Conservation (phyloP, 148 eudicot species). For the Fagopyrum esculentum region DNA sequence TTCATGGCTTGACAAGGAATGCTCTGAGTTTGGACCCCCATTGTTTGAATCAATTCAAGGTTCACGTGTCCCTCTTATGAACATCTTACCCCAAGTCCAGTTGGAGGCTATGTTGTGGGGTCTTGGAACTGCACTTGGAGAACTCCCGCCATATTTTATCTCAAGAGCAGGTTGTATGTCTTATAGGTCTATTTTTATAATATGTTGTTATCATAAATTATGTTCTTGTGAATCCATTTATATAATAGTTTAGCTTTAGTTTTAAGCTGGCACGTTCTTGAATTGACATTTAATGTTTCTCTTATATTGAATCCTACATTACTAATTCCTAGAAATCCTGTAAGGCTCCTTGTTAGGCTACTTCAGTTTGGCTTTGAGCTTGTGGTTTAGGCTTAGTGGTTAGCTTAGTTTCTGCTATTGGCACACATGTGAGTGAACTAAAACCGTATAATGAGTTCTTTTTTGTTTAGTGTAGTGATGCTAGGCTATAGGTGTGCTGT, state of each 20-base stretch:
- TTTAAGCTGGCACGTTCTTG: background rate
- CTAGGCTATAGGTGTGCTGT: background rate
- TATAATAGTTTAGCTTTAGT: background rate
- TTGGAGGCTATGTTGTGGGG: slow-evolving; percentile 95
- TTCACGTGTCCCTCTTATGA: slow-evolving; percentile 66
- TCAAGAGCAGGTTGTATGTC: slow-evolving; percentile 72
- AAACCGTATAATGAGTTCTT: too few species aligned
- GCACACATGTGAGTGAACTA: background rate
- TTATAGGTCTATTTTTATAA: background rate
- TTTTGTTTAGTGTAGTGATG: too few species aligned
- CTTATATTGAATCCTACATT: background rate
- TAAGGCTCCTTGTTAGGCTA: background rate
- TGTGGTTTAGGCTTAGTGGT: background rate
- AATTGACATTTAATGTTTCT: background rate
- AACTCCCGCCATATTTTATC: slow-evolving; percentile 97
- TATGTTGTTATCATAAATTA: background rate
- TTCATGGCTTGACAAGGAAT: slow-evolving; percentile 90
- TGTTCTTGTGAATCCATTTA: background rate
- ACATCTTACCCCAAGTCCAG: slow-evolving; percentile 90
- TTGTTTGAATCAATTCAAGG: slow-evolving; percentile 49
- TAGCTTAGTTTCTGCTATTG: background rate
- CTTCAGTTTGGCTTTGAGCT: background rate
- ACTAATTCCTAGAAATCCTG: background rate
- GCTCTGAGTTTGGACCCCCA: slow-evolving; percentile 80
- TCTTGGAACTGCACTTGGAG: slow-evolving; percentile 94